Conservation (phyloP, 352 stramenopile species). For the Peronospora belbahrii region DNA sequence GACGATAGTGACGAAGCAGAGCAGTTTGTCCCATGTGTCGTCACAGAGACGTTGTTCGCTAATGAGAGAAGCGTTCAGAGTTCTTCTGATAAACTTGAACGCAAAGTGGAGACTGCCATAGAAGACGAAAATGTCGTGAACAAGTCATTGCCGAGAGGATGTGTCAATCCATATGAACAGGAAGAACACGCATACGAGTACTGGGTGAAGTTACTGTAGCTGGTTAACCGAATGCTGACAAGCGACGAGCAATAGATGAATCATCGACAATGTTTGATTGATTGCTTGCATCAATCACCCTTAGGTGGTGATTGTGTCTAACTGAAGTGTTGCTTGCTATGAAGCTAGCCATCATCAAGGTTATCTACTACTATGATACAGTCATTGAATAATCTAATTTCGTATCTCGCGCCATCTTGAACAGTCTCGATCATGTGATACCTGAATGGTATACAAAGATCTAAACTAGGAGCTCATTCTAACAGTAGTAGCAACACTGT, state of each 20-base stretch:
- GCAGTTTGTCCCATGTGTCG: not conserved
- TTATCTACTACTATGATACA: too few species aligned
- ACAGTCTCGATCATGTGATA: too few species aligned
- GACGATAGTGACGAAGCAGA: not conserved
- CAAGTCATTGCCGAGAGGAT: constrained; percentile 1
- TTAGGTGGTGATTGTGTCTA: too few species aligned
- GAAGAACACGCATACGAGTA: constrained; percentile 24
- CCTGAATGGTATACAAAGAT: too few species aligned
- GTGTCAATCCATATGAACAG: constrained; percentile 6
- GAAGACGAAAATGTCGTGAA: not conserved
- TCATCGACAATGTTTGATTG: too few species aligned
- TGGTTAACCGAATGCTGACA: not conserved
- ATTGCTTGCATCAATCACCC: too few species aligned
- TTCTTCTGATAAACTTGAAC: not conserved
- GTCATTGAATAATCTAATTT: too few species aligned
- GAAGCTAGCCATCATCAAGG: too few species aligned
- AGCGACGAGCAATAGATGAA: not conserved
- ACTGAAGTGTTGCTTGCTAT: too few species aligned
- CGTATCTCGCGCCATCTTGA: too few species aligned
- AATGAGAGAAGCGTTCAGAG: not conserved
- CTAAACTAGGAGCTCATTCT: too few species aligned
- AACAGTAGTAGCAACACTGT: too few species aligned
- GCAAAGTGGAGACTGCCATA: not conserved
- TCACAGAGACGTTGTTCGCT: not conserved
- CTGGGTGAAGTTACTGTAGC: constrained; percentile 28